Percentiles rank a stretch among this genome's conserved stretches.
These are phyloP conservation scores for Calycina marina DNA, from an alignment of 2,329 filamentous ascomycete genomes.

Conservation along the genomic window DNA sequence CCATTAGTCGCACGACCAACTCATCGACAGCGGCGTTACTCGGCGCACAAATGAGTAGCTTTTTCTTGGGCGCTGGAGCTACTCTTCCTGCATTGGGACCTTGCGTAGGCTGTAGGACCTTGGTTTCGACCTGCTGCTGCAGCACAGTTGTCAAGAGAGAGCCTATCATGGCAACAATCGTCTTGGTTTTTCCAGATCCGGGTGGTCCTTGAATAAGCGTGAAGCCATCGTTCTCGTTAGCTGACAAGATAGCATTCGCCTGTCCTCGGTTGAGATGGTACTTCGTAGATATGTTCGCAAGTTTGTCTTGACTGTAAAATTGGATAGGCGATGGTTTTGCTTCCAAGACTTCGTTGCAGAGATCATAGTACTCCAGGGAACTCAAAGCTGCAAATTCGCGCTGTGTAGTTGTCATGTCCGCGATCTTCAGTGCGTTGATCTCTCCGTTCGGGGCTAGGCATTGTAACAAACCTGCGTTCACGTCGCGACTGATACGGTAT, in stretches of 20 bases:
- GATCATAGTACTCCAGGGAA: constrained; percentile 86
- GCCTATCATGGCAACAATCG: constrained; percentile 90
- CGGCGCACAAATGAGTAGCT: constrained; percentile 90
- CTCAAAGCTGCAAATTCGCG: constrained; percentile 87
- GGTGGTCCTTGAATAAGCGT: constrained; percentile 94
- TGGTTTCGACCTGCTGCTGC: constrained; percentile 18
- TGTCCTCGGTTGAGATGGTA: constrained; percentile 83
- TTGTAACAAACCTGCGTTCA: constrained; percentile 35
- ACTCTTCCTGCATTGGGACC: constrained; percentile 20
- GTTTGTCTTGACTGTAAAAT: constrained; percentile 59
- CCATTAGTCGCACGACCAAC: constrained; percentile 80
- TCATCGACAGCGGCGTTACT: constrained; percentile 98
- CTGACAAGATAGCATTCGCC: constrained; percentile 80
- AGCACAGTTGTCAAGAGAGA: constrained; percentile 51
- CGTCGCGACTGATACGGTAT: constrained; percentile 59
- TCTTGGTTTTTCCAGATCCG: constrained; percentile 96
- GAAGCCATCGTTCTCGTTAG: constrained; percentile 90
- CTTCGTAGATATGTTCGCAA: constrained; percentile 54
- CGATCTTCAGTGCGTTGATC: constrained; percentile 67
- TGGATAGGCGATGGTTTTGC: constrained; percentile 84
- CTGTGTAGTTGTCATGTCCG: constrained; percentile 87
- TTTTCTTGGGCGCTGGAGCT: constrained; percentile 44
- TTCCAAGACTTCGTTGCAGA: constrained; percentile 81
- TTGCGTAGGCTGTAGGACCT: constrained; percentile 22
- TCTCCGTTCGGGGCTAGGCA: constrained; percentile 54